Conservation (phyloP, 75 land plant genomes). For the Picea glauca region DNA sequence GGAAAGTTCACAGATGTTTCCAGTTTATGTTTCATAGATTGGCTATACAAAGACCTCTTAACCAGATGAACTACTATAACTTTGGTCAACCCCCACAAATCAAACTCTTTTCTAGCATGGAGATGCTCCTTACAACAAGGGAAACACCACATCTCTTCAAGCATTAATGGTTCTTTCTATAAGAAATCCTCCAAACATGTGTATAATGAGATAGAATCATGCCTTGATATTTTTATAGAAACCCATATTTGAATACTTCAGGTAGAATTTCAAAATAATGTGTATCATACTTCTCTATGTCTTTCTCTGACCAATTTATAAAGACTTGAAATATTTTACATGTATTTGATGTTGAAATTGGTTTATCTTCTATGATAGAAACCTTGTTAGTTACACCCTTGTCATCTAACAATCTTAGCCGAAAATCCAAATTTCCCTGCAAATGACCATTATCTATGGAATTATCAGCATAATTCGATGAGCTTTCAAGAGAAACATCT, state of each 20-base stretch:
- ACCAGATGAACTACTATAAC: constrained; percentile 78
- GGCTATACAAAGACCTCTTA: constrained; percentile 85
- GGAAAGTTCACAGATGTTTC: constrained; percentile 91
- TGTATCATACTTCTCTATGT: constrained; percentile 53
- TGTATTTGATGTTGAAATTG: constrained; percentile 29
- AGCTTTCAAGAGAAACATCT: background rate
- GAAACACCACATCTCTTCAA: no score
- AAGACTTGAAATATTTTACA: constrained; percentile 36
- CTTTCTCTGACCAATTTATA: constrained; percentile 63
- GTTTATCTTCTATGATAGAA: constrained; percentile 41
- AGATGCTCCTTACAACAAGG: no score
- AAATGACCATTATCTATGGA: background rate
- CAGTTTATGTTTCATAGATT: constrained; percentile 81
- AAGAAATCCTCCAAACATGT: constrained; percentile 83
- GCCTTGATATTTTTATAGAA: constrained; percentile 55
- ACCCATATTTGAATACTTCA: constrained; percentile 57
- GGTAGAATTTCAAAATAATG: constrained; percentile 53
- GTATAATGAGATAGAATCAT: constrained; percentile 78
- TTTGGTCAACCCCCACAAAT: constrained; percentile 86
- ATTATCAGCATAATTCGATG: background rate
- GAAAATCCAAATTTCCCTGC: constrained; percentile 8
- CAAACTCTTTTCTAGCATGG: constrained; percentile 92
- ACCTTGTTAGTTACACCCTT: constrained; percentile 26
- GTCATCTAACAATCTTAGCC: constrained; percentile 52
- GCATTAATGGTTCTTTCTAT: constrained; percentile 60